Percentiles rank a stretch among this genome's conserved stretches.
Evolutionary conservation across 1,139 yeast species (phyloP).

Genomic region (Blastobotrys arbuscula): DNA sequence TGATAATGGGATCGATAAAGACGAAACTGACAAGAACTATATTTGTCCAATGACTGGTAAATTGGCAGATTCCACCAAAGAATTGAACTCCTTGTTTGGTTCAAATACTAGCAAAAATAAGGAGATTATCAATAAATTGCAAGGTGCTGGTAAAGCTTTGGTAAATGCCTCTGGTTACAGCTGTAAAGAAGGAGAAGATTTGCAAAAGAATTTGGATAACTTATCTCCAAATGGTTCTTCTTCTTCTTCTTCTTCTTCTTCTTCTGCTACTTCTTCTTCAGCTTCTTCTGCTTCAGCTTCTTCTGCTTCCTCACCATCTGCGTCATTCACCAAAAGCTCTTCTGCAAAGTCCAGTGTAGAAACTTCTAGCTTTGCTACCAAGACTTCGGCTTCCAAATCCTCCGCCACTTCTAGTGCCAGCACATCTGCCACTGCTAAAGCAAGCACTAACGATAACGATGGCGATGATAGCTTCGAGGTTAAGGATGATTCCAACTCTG

Average conservation of each 20-base stretch:
- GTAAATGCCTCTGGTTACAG: conserved; percentile 5
- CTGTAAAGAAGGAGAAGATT: conserved; percentile 6
- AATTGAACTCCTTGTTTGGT: conserved; percentile 2
- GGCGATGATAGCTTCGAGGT: neutral
- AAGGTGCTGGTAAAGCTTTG: conserved; percentile 9
- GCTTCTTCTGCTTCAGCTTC: neutral
- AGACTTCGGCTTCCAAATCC: neutral
- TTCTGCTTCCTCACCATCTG: neutral
- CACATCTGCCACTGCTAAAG: neutral
- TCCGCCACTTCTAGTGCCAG: neutral
- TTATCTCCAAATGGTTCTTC: neutral
- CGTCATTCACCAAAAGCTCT: neutral
- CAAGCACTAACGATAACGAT: neutral
- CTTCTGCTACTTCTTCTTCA: neutral
- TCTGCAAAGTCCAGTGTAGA: neutral
- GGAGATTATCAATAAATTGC: conserved; percentile 1
- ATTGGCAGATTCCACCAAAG: conserved; percentile 4
- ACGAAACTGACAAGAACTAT: neutral
- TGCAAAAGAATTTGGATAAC: conserved; percentile 2
- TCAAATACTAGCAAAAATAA: neutral
- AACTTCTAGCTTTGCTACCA: neutral
- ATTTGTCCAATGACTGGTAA: conserved; percentile 13
- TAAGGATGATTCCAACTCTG: neutral
- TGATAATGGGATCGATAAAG: conserved; percentile 7
- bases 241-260: conserved; percentile 1